Evolutionary conservation across 129 eudicot genomes (phyloP).

Genomic region (Artemisia annua): DNA sequence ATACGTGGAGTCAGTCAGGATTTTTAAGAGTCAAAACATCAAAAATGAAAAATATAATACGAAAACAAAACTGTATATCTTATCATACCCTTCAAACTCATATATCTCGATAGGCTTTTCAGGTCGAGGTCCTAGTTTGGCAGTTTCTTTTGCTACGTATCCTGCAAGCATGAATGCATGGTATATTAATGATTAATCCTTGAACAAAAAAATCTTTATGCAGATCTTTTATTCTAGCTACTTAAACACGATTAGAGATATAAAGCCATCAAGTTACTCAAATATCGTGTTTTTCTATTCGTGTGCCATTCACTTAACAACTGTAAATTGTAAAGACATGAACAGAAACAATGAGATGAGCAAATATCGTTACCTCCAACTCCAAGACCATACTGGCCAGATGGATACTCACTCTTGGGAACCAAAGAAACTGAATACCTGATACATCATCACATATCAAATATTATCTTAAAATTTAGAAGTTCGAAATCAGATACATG

Average conservation of each 20-base stretch:
- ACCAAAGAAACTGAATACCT: constrained; percentile 90
- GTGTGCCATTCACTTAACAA: background rate
- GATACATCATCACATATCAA: constrained; percentile 22
- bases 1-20: constrained; percentile 31
- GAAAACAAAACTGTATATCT: background rate
- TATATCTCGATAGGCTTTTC: constrained; percentile 88
- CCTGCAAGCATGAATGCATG: constrained; percentile 45
- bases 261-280: background rate
- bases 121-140: constrained; percentile 92
- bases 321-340: background rate
- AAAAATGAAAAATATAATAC: constrained; percentile 3
- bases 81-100: constrained; percentile 81
- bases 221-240: background rate
- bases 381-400: constrained; percentile 75
- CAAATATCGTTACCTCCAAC: constrained; percentile 52
- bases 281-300: no score
- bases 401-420: constrained; percentile 67
- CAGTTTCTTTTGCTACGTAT: constrained; percentile 62
- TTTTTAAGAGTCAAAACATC: background rate
- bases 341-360: background rate
- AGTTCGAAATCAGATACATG: background rate
- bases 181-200: constrained; percentile 2
- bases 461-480: background rate
- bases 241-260: constrained; percentile 8
- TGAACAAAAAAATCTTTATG: background rate